phyloP scores from a whole-genome alignment of 306 rosid genomes.

The Canavalia ensiformis region DNA sequence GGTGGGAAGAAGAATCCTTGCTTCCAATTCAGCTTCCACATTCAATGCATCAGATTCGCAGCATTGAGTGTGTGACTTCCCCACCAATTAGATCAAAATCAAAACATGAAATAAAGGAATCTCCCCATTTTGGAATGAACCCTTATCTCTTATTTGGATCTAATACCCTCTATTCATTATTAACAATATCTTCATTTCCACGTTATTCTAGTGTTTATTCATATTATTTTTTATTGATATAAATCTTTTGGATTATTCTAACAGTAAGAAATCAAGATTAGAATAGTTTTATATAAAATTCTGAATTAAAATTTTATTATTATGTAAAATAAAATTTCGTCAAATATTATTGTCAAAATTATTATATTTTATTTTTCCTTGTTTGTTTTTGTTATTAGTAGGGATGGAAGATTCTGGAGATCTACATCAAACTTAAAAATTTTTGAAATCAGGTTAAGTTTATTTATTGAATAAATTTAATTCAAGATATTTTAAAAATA shows the following conservation, averaged over 20 bases:
- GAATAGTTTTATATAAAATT: no score
- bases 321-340: background rate
- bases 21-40: constrained; percentile 48
- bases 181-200: constrained; percentile 57
- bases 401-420: no score
- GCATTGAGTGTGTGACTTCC: constrained; percentile 43
- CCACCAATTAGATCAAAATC: constrained; percentile 48
- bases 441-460: no score
- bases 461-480: no score
- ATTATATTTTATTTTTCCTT: background rate
- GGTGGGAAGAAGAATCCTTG: background rate
- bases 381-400: no score
- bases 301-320: no score
- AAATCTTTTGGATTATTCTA: no score
- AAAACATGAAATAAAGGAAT: constrained; percentile 49
- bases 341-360: constrained; percentile 48
- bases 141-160: constrained; percentile 71
- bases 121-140: constrained; percentile 50
- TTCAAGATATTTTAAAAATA: no score
- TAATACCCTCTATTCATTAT: constrained; percentile 54
- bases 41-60: constrained; percentile 66
- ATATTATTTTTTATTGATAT: background rate
- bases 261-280: no score
- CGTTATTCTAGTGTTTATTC: constrained; percentile 33
- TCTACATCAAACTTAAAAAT: no score